Percentiles rank a stretch among this genome's conserved stretches.
Conservation (phyloP, 164 flowering plant species). For the Akebia trifoliata region DNA sequence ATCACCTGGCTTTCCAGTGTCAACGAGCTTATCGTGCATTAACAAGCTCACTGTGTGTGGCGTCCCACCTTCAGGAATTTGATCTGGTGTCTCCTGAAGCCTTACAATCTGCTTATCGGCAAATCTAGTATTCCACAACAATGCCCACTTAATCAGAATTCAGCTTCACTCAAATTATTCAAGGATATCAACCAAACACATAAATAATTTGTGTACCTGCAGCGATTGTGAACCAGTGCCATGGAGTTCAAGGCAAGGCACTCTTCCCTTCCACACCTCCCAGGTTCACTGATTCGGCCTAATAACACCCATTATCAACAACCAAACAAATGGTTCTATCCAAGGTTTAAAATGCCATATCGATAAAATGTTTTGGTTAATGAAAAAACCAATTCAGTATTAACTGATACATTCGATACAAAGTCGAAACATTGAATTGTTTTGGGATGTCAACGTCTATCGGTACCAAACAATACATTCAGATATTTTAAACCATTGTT, state of each 20-base stretch:
- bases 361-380: no score
- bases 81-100: constrained; percentile 99
- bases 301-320: constrained; percentile 11
- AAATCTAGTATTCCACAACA: constrained; percentile 41
- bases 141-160: neutral
- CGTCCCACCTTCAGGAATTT: constrained; percentile 97
- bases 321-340: constrained; percentile 6
- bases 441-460: no score
- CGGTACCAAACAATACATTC: no score
- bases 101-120: constrained; percentile 94
- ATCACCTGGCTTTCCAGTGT: constrained; percentile 96
- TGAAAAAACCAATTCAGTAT: no score
- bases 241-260: constrained; percentile 81
- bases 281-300: constrained; percentile 86
- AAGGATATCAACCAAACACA: neutral
- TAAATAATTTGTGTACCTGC: constrained; percentile 52
- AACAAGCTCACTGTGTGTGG: constrained; percentile 97
- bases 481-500: no score
- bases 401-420: no score
- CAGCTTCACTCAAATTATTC: neutral
- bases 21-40: constrained; percentile 95
- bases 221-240: constrained; percentile 85
- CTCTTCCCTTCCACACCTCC: constrained; percentile 60
- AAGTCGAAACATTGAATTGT: no score
- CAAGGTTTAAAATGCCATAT: no score